phyloP scores from a whole-genome alignment of 495 filamentous ascomycete genomes.

The Antarctomyces pellizariae region DNA sequence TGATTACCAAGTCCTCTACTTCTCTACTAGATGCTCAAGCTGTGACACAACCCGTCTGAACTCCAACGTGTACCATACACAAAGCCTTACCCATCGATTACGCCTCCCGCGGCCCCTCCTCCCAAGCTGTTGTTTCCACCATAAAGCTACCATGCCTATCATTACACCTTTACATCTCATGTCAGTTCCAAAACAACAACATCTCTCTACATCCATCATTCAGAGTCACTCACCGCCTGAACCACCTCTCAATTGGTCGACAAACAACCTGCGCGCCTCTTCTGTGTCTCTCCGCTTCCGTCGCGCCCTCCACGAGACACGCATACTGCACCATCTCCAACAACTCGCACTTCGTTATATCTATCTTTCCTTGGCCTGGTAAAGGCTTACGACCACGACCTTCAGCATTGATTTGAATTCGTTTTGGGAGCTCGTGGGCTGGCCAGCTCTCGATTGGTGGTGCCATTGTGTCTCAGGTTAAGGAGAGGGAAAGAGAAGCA shows the following conservation, averaged over 20 bases:
- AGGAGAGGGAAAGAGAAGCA: conserved; percentile 2
- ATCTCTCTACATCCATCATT: conserved; percentile 4
- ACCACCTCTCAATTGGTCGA: conserved; percentile 50
- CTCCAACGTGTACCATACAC: no score
- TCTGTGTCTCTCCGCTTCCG: conserved; percentile 23
- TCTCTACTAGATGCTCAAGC: no score
- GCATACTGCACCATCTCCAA: conserved; percentile 65
- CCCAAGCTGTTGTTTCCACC: conserved; percentile 70
- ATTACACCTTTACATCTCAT: conserved; percentile 32
- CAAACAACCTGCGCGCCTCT: conserved; percentile 43
- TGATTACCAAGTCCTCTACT: no score
- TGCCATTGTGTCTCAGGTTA: conserved; percentile 23
- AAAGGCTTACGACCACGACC: conserved; percentile 26
- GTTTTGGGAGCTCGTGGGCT: conserved; percentile 22
- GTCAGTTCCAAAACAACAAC: conserved; percentile 1
- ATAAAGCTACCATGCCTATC: conserved; percentile 36
- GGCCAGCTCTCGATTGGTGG: conserved; percentile 33
- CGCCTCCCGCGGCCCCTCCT: conserved; percentile 16
- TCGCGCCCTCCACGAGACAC: conserved; percentile 36
- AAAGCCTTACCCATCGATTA: not conserved
- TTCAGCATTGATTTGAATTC: conserved; percentile 22
- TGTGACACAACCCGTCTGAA: no score
- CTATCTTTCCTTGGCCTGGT: conserved; percentile 18
- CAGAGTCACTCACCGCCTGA: conserved; percentile 40
- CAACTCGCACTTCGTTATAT: conserved; percentile 46